Percentiles rank a stretch among this genome's conserved stretches.
These are phyloP conservation scores for Venturia aucupariae DNA, from an alignment of 2,329 filamentous ascomycete genomes.

Conservation along the genomic window DNA sequence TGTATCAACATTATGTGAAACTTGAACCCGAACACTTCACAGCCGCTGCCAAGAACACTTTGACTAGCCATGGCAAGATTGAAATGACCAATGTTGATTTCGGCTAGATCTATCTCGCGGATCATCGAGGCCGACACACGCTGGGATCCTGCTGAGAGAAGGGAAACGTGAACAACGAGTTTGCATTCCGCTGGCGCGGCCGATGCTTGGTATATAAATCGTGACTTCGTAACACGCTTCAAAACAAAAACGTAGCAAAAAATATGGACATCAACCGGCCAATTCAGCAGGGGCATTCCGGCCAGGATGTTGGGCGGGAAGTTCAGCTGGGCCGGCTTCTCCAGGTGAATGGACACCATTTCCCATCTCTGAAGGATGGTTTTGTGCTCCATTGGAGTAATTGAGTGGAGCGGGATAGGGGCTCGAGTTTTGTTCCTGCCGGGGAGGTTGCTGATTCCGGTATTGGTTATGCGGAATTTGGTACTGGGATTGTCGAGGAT, in stretches of 20 bases:
- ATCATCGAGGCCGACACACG: too few species aligned
- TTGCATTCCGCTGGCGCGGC: neutral
- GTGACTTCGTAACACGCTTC: neutral
- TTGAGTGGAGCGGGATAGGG: neutral
- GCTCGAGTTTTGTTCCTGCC: neutral
- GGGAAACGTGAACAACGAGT: neutral
- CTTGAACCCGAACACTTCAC: too few species aligned
- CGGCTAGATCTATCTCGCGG: too few species aligned
- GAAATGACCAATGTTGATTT: too few species aligned
- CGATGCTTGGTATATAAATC: constrained; percentile 6
- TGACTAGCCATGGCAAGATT: too few species aligned
- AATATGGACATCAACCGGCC: neutral
- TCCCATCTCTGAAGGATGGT: neutral
- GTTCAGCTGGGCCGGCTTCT: neutral
- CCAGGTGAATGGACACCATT: neutral
- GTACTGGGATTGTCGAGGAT: neutral
- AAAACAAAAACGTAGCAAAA: neutral
- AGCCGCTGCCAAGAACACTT: too few species aligned
- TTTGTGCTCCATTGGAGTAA: neutral
- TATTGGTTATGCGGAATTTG: neutral
- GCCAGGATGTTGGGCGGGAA: neutral
- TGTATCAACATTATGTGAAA: too few species aligned
- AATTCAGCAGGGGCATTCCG: neutral
- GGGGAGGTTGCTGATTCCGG: neutral
- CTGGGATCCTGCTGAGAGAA: too few species aligned